Base-by-base conservation (phyloP, 345 rosid genomes). In the Eucalyptus sp. region DNA sequence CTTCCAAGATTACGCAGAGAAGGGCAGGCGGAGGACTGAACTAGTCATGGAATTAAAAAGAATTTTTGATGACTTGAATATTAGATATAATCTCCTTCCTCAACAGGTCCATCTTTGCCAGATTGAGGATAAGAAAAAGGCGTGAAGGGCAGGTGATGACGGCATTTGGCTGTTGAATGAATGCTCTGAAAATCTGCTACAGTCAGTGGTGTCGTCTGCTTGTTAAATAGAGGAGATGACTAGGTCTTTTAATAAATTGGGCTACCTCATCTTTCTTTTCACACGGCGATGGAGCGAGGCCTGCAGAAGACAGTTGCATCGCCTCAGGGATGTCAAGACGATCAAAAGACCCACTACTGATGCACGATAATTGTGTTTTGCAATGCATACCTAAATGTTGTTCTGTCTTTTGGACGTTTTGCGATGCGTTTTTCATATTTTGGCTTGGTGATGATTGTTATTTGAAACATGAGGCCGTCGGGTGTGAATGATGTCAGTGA, bases 1-100 rank as follows among this genome's bases (percentile, higher is more conserved):
- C 90, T 95, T 96, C 91, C 98, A 96, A 84, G 92, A 94, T 24
- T 92, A 56, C 1, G 89, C 56, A 51, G 97, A 94, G 94, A 96
- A 93, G 93, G 94, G 86, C 92, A 41, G 85, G 20, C 91, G 97
- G 68, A 93, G 93, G 91, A 94, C 94, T 46, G 93, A 90, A 27
- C 92, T 95, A 20, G 89, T 94, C 37, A 76, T 93, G 17, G 96
- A 93, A 33, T 8, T 96, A 44, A 96, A 96, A 92, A 85, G 43
- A 71, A 93, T 94, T 10, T 93, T 95, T 25, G 95, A 95, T 88
- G 94, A 94, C 60, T 90, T 96, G 68, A 88, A 92, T 64, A 89
- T 96, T n/a, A 92, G 92, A 43, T 95, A 91, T 92, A 90, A 90
- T 22, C 95, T 95, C 44, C 94, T 93, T 88, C 93, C 95, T 50